These are phyloP conservation scores for Aspergillus candidus DNA, from an alignment of 2,329 filamentous ascomycete genomes.

Conservation along the genomic window DNA sequence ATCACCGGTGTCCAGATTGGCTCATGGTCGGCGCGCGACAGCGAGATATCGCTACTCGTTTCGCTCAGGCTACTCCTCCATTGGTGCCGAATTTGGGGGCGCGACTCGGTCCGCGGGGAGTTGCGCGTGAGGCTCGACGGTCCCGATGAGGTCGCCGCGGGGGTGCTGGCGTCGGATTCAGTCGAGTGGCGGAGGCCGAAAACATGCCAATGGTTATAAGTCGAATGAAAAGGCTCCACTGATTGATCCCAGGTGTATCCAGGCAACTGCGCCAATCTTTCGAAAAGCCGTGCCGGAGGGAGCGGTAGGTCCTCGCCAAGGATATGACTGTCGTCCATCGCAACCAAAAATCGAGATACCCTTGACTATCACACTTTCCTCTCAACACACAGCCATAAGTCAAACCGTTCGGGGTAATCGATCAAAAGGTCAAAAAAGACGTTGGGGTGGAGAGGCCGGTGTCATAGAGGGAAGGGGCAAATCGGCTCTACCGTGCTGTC, in stretches of 20 bases:
- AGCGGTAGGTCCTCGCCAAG: constrained; percentile 44
- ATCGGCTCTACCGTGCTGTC: constrained; percentile 12
- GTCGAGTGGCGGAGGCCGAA: constrained; percentile 54
- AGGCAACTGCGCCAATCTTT: constrained; percentile 65
- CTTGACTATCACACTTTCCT: constrained; percentile 7
- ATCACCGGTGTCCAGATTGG: constrained; percentile 58
- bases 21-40: constrained; percentile 36
- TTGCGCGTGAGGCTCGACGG: constrained; percentile 39
- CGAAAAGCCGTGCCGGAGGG: constrained; percentile 63
- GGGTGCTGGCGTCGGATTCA: constrained; percentile 43
- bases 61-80: constrained; percentile 49
- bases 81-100: constrained; percentile 40
- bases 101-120: constrained; percentile 38
- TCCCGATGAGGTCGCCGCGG: constrained; percentile 41
- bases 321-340: constrained; percentile 33
- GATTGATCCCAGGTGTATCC: constrained; percentile 73
- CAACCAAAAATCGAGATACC: constrained; percentile 15
- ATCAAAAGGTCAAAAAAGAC: constrained; percentile 5
- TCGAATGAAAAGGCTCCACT: constrained; percentile 45
- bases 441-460: constrained; percentile 9
- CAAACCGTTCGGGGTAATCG: constrained; percentile 3
- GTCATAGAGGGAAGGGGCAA: constrained; percentile 20
- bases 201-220: constrained; percentile 86
- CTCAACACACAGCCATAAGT: constrained; percentile 20
- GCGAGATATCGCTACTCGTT: constrained; percentile 39